These are phyloP conservation scores for Gaillardinia entomophila DNA, from an alignment of 805 yeast species.

Conservation along the genomic window DNA sequence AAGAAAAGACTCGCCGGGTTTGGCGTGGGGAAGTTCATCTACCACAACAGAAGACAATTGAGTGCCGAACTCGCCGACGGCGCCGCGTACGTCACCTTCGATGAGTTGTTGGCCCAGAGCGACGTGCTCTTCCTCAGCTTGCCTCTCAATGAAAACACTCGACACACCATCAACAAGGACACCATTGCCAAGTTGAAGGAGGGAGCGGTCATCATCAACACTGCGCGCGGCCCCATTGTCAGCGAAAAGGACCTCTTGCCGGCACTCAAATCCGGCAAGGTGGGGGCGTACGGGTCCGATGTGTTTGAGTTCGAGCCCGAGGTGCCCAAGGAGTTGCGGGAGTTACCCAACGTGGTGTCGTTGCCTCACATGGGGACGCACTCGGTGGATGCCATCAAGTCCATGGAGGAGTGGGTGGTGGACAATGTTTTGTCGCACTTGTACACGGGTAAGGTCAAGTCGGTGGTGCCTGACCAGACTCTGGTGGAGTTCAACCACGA, in stretches of 20 bases:
- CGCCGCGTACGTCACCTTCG: constrained; percentile 66
- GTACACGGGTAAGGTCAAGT: constrained; percentile 59
- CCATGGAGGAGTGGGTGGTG: constrained; percentile 78
- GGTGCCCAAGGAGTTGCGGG: constrained; percentile 56
- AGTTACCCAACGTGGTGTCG: constrained; percentile 64
- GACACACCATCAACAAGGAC: constrained; percentile 59
- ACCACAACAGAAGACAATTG: constrained; percentile 64
- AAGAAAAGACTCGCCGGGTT: constrained; percentile 68
- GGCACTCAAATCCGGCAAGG: constrained; percentile 56
- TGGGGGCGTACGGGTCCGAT: constrained; percentile 66
- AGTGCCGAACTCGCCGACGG: constrained; percentile 58
- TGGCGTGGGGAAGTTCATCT: constrained; percentile 65
- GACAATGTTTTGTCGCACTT: constrained; percentile 58
- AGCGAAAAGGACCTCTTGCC: constrained; percentile 57
- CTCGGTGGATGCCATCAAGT: constrained; percentile 63
- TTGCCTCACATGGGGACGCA: constrained; percentile 90
- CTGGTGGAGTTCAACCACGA: constrained; percentile 19
- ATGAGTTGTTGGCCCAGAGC: constrained; percentile 55
- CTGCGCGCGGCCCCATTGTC: constrained; percentile 84
- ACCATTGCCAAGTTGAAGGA: constrained; percentile 66
- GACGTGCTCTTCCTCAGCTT: constrained; percentile 73
- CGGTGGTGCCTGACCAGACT: constrained; percentile 77
- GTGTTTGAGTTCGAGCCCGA: constrained; percentile 74
- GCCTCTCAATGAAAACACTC: constrained; percentile 70
- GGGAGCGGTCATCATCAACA: constrained; percentile 73